Evolutionary conservation across 495 filamentous ascomycete species (phyloP).

Genomic region (Penicillium goetzii): DNA sequence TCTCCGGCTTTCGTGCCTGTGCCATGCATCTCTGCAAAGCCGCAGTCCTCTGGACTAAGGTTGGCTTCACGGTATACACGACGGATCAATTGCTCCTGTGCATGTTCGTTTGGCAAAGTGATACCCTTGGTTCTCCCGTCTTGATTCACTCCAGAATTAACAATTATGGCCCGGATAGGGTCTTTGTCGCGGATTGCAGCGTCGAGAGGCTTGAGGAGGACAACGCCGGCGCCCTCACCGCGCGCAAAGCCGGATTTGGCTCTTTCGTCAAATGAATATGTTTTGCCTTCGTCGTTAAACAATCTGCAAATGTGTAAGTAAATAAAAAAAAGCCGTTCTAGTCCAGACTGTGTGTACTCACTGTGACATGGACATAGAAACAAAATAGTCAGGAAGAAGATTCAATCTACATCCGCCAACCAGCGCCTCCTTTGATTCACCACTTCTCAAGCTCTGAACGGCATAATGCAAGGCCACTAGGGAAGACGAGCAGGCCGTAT

Average conservation of each 20-base stretch:
- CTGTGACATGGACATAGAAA: conserved; percentile 33
- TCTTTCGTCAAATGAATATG: conserved; percentile 43
- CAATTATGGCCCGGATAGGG: conserved; percentile 44
- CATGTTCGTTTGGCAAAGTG: conserved; percentile 38
- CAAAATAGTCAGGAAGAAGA: conserved; percentile 28
- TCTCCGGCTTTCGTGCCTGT: conserved; percentile 53
- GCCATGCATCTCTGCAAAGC: conserved; percentile 48
- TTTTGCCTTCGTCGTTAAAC: conserved; percentile 42
- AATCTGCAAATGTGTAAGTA: conserved; percentile 24
- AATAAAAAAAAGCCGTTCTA: too few relatives aligned
- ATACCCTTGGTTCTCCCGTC: conserved; percentile 45
- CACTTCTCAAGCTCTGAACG: conserved; percentile 51
- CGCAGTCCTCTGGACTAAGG: conserved; percentile 32
- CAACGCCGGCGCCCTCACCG: conserved; percentile 47
- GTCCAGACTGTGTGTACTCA: conserved; percentile 16
- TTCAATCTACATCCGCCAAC: conserved; percentile 64
- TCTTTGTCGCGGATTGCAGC: conserved; percentile 42
- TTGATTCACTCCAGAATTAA: conserved; percentile 40
- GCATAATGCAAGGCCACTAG: conserved; percentile 55
- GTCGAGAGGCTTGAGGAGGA: conserved; percentile 45
- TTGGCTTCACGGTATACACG: conserved; percentile 45
- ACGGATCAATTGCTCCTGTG: conserved; percentile 41
- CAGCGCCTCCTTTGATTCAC: conserved; percentile 53
- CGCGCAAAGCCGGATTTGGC: conserved; percentile 46
- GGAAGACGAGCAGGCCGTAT: conserved; percentile 60